These are phyloP conservation scores for Aurifilum marmelostoma DNA, from an alignment of 2,329 filamentous ascomycete species.

Conservation along the genomic window DNA sequence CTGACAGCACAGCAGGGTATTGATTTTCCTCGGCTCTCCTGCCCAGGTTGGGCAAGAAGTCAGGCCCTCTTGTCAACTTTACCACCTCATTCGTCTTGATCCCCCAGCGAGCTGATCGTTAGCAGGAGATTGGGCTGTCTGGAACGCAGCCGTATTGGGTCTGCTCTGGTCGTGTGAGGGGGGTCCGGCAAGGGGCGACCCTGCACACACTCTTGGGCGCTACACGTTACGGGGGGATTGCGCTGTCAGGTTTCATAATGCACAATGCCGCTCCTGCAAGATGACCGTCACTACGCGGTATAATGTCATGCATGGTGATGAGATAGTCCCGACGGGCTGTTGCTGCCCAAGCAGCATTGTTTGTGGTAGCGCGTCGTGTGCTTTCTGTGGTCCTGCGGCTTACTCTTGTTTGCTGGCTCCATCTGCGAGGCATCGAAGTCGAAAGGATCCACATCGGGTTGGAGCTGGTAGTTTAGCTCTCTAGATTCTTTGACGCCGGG, in stretches of 20 bases:
- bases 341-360: constrained; percentile 26
- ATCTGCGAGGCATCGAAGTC: constrained; percentile 7
- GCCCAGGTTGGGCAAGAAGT: constrained; percentile 12
- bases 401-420: constrained; percentile 15
- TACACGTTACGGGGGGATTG: constrained; percentile 19
- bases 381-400: constrained; percentile 6
- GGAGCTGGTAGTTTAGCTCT: neutral
- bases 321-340: constrained; percentile 24
- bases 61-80: constrained; percentile 8
- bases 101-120: constrained; percentile 1
- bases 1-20: constrained; percentile 5
- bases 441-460: neutral
- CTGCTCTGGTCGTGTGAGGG: constrained; percentile 10
- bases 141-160: constrained; percentile 16
- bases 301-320: constrained; percentile 21
- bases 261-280: constrained; percentile 29
- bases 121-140: constrained; percentile 24
- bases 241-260: constrained; percentile 23
- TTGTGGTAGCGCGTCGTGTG: constrained; percentile 17
- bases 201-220: constrained; percentile 10
- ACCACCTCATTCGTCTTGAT: constrained; percentile 18
- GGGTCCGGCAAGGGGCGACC: constrained; percentile 20
- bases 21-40: constrained; percentile 17
- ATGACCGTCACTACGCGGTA: constrained; percentile 24
- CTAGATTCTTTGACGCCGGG: neutral